Base-by-base conservation (phyloP, 2,329 filamentous ascomycete genomes). In the Aurifilum marmelostoma region DNA sequence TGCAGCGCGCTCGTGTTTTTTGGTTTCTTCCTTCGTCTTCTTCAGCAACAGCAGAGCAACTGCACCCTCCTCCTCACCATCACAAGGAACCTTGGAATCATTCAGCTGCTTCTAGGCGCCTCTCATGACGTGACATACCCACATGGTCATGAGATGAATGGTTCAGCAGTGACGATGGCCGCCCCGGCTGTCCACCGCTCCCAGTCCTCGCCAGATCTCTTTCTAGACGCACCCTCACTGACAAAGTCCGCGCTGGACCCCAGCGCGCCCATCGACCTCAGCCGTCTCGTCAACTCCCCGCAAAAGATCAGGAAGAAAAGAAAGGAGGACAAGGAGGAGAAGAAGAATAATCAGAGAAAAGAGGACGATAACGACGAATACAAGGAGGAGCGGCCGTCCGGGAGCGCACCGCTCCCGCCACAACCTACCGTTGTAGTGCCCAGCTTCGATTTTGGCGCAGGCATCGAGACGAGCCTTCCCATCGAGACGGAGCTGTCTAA, bases 371-470 rank as follows among this genome's bases (percentile, higher is more conserved):
- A 37, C 16, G 27, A 60, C 9, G 56, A 60, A 18, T 6, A n/a
- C 21, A n/a, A n/a, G 43, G 43, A 60, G 56, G 37, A n/a, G 34
- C 29, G 16, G 29, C 29, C 24, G 34, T 18, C 54, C 16, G 11
- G 27, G 58, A 63, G 39, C 64, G 59, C 56, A n/a, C n/a, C n/a
- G 32, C 18, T n/a, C 50, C n/a, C 54, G 16, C 37, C 78, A 47
- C 18, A 47, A 21, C 18, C 43, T 7, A n/a, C 43, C 69, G 86
- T 87, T 75, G 84, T 86, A 69, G 77, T 88, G 43, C 83, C 85
- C 50, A 83, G 83, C 0, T 84, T 88, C 76, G 83, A 87, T 71
- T 80, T 84, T 73, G 81, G 81, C 72, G 78, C 82, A 72, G 79
- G 84, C 56, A 79, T 88, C 74, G 82, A 85, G 52, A 56, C 52